Evolutionary conservation across 345 rosid genomes (phyloP).

Genomic region (Anacardium occidentale): DNA sequence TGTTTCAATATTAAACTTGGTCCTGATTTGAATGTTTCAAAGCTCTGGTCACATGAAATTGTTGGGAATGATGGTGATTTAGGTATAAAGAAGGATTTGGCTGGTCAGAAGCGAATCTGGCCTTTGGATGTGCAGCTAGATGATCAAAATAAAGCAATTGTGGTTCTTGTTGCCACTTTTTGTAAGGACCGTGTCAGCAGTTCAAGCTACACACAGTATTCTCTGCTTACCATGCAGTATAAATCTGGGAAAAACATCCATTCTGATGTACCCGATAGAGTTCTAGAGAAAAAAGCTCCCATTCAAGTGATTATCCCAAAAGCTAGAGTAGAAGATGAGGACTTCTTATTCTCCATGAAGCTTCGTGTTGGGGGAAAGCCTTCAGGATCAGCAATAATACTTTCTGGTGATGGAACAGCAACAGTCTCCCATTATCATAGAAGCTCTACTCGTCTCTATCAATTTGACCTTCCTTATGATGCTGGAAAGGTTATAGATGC

Average conservation of each 20-base stretch:
- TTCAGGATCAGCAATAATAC: slow-evolving; percentile 76
- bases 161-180: slow-evolving; percentile 83
- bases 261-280: slow-evolving; percentile 44
- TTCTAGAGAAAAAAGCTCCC: slow-evolving; percentile 86
- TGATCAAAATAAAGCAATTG: slow-evolving; percentile 70
- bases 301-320: slow-evolving; percentile 93
- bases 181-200: slow-evolving; percentile 88
- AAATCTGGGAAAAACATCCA: slow-evolving; percentile 47
- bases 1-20: slow-evolving; percentile 50
- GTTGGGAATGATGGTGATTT: slow-evolving; percentile 75
- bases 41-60: slow-evolving; percentile 79
- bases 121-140: slow-evolving; percentile 86
- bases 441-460: slow-evolving; percentile 74
- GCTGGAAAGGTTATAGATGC: slow-evolving; percentile 97
- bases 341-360: slow-evolving; percentile 83
- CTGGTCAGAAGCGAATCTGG: slow-evolving; percentile 93
- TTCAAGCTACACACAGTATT: slow-evolving; percentile 92
- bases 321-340: slow-evolving; percentile 92
- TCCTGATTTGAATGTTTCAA: slow-evolving; percentile 46
- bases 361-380: slow-evolving; percentile 89
- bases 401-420: slow-evolving; percentile 93
- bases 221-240: slow-evolving; percentile 81
- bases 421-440: slow-evolving; percentile 75
- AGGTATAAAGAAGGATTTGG: slow-evolving; percentile 83
- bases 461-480: slow-evolving; percentile 90